These are phyloP conservation scores for Sesbania bispinosa DNA, from an alignment of 306 rosid genomes.

Conservation along the genomic window DNA sequence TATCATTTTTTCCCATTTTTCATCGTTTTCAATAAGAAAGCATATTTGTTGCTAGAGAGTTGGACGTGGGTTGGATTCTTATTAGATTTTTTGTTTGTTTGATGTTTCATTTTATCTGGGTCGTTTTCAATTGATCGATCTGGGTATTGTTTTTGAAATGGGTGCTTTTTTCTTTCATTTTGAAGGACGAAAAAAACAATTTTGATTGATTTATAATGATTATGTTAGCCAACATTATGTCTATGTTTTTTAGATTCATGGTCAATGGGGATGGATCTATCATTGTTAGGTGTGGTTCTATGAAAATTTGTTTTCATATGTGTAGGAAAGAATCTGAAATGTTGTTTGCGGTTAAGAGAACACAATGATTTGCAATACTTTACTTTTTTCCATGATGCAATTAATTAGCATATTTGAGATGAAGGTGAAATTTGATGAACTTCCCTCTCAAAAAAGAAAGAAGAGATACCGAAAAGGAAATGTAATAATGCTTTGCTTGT, in stretches of 20 bases:
- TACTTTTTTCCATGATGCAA: slow-evolving; percentile 6
- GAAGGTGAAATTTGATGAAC: slow-evolving; percentile 13
- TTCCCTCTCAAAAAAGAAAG: neutral
- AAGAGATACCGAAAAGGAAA: slow-evolving; percentile 26
- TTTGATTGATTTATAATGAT: slow-evolving; percentile 7
- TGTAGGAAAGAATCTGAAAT: slow-evolving; percentile 20
- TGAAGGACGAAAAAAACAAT: neutral
- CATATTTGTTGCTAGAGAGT: neutral
- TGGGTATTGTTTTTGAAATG: neutral
- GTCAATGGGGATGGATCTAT: slow-evolving; percentile 37
- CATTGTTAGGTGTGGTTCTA: slow-evolving; percentile 4
- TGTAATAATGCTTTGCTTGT: slow-evolving; percentile 16
- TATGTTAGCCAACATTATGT: neutral
- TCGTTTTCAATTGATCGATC: neutral
- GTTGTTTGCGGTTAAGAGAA: slow-evolving; percentile 27
- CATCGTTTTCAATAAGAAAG: neutral
- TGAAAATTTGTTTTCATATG: slow-evolving; percentile 21
- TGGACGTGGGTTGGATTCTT: neutral
- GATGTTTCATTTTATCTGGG: neutral
- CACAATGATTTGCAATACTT: neutral
- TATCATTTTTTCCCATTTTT: neutral
- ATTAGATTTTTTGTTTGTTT: neutral
- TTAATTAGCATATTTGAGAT: neutral
- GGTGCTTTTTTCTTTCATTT: neutral
- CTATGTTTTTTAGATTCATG: neutral